Percentiles rank a stretch among this genome's conserved stretches.
Evolutionary conservation across 768 basidiomycete species (phyloP).

Genomic region (Pleurotus ostreatus): DNA sequence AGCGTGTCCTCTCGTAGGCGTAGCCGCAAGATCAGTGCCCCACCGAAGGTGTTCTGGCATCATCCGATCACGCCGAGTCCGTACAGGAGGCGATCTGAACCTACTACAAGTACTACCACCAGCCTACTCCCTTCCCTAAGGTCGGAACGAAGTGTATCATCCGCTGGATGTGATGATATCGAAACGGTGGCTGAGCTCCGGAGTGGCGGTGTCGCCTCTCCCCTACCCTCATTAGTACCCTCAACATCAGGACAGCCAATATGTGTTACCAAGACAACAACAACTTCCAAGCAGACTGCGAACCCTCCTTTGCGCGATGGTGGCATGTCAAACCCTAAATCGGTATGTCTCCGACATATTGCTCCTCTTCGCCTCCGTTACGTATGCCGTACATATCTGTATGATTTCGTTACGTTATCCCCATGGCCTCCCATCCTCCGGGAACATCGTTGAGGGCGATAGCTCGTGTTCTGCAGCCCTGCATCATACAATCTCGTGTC

Average conservation of each 20-base stretch:
- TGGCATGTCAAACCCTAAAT: background rate
- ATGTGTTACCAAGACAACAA: background rate
- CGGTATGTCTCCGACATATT: background rate
- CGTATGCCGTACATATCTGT: background rate
- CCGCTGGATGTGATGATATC: background rate
- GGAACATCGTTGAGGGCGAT: background rate
- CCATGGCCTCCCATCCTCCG: background rate
- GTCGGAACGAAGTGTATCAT: too few relatives aligned
- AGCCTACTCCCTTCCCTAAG: too few relatives aligned
- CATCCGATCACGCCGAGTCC: background rate
- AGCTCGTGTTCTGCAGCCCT: slow-evolving; percentile 1
- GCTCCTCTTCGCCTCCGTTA: background rate
- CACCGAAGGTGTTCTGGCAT: slow-evolving; percentile 6
- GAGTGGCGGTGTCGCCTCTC: background rate
- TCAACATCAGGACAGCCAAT: background rate
- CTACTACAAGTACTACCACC: background rate
- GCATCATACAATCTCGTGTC: slow-evolving; percentile 1
- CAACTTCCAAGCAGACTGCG: background rate
- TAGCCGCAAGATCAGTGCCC: slow-evolving; percentile 8
- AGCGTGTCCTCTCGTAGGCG: too few relatives aligned
- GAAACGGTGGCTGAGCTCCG: slow-evolving; percentile 2
- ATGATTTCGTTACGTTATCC: background rate
- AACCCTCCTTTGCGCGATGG: background rate
- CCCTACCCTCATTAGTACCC: background rate
- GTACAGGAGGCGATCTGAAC: background rate